Evolutionary conservation across 257 asterid genomes (phyloP).

Genomic region (Gentiana dahurica): DNA sequence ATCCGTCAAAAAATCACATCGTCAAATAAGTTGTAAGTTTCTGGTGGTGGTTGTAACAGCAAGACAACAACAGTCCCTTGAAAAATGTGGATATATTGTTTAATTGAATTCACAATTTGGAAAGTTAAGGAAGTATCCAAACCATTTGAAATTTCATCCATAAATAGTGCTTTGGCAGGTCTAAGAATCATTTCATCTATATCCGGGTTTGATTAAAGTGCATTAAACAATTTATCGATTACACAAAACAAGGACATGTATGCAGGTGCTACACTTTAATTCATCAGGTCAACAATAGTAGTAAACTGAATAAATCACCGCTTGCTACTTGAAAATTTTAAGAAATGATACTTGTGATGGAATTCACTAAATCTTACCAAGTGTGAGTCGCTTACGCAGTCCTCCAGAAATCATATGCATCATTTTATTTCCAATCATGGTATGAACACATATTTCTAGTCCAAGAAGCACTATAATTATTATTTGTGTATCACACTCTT

Average conservation of each 20-base stretch:
- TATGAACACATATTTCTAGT: constrained; percentile 44
- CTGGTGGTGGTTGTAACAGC: constrained; percentile 87
- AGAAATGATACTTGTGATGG: too few relatives aligned
- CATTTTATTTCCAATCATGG: constrained; percentile 38
- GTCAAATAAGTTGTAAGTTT: constrained; percentile 78
- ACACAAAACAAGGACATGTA: neutral
- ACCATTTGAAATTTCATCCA: constrained; percentile 96
- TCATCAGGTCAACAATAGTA: too few relatives aligned
- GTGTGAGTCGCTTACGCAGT: constrained; percentile 47
- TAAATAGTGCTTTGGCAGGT: constrained; percentile 63
- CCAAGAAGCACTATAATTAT: constrained; percentile 18
- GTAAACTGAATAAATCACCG: too few relatives aligned
- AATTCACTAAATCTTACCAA: constrained; percentile 16
- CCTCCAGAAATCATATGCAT: constrained; percentile 54
- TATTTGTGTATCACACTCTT: neutral
- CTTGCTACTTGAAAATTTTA: too few relatives aligned
- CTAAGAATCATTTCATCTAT: constrained; percentile 94
- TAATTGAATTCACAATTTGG: constrained; percentile 65
- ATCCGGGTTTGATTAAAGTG: neutral
- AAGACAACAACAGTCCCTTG: constrained; percentile 66
- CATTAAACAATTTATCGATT: too few relatives aligned
- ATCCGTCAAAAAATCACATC: constrained; percentile 76
- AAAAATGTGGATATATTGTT: constrained; percentile 52
- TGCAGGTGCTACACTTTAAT: too few relatives aligned
- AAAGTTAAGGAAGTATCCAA: constrained; percentile 85